Conservation (phyloP, 2,329 filamentous ascomycete genomes). For the Cercospora berteroae region DNA sequence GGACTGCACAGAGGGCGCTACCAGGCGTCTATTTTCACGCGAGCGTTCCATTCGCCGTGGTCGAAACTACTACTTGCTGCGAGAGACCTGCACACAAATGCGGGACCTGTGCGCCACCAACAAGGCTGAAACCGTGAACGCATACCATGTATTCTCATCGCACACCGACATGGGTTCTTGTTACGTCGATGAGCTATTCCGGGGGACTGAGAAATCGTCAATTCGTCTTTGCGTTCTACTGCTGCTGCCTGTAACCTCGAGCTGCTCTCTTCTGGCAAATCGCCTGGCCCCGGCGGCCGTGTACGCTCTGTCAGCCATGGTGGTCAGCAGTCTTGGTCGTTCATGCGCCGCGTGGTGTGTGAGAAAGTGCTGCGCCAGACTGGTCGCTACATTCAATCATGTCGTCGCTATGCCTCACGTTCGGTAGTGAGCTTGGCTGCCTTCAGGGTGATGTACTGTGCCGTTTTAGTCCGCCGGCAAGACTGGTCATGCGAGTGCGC, state of each 20-base stretch:
- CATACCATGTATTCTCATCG: not conserved
- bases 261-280: not conserved
- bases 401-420: not conserved
- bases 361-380: not conserved
- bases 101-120: conserved; percentile 10
- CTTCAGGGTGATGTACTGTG: not conserved
- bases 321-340: not conserved
- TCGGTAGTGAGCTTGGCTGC: not conserved
- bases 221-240: not conserved
- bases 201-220: not conserved
- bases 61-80: not conserved
- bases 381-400: not conserved
- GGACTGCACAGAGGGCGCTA: not conserved
- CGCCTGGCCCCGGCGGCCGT: not conserved
- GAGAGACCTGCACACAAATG: not conserved
- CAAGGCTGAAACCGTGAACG: conserved; percentile 7
- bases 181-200: not conserved
- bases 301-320: not conserved
- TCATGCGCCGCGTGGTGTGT: not conserved
- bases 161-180: not conserved
- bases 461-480: not conserved
- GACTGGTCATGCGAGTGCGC: not conserved
- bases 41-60: not conserved
- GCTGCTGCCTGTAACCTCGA: not conserved
- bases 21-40: not conserved